Evolutionary conservation across 192 early-diverging fungal genomes (phyloP).

Genomic region (Coemansia sp.): DNA sequence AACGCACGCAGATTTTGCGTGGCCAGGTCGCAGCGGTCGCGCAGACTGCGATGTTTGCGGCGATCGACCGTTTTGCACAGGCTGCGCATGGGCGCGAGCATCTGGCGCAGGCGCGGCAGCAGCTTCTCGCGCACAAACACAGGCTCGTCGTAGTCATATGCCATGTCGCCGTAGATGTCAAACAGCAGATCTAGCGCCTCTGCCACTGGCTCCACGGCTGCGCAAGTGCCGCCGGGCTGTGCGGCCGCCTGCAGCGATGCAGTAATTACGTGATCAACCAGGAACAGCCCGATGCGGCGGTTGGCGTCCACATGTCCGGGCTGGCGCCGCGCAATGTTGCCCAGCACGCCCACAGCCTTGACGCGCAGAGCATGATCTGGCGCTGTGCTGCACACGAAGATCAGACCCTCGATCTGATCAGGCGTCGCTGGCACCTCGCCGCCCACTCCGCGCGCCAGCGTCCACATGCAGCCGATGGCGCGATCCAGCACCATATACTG

Average conservation of each 20-base stretch:
- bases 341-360: slow-evolving; percentile 72
- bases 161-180: slow-evolving; percentile 84
- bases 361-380: slow-evolving; percentile 48
- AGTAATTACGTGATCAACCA: slow-evolving; percentile 53
- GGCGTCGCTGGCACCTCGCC: slow-evolving; percentile 54
- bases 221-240: background rate
- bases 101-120: slow-evolving; percentile 56
- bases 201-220: slow-evolving; percentile 42
- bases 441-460: slow-evolving; percentile 65
- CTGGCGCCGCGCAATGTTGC: slow-evolving; percentile 70
- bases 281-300: slow-evolving; percentile 63
- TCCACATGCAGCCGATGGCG: slow-evolving; percentile 75
- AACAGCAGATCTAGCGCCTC: slow-evolving; percentile 84
- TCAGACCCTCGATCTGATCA: slow-evolving; percentile 54
- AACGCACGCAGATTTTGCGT: slow-evolving; percentile 79
- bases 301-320: slow-evolving; percentile 55
- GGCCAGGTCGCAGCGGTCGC: slow-evolving; percentile 77
- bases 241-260: slow-evolving; percentile 14
- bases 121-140: slow-evolving; percentile 77
- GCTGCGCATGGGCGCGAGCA: slow-evolving; percentile 53
- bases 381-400: slow-evolving; percentile 34
- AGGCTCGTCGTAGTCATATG: slow-evolving; percentile 78
- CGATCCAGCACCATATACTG: slow-evolving; percentile 62
- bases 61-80: slow-evolving; percentile 69
- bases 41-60: slow-evolving; percentile 65